Conservation (phyloP, 2,329 filamentous ascomycete genomes). For the Epichloe brachyelytri region DNA sequence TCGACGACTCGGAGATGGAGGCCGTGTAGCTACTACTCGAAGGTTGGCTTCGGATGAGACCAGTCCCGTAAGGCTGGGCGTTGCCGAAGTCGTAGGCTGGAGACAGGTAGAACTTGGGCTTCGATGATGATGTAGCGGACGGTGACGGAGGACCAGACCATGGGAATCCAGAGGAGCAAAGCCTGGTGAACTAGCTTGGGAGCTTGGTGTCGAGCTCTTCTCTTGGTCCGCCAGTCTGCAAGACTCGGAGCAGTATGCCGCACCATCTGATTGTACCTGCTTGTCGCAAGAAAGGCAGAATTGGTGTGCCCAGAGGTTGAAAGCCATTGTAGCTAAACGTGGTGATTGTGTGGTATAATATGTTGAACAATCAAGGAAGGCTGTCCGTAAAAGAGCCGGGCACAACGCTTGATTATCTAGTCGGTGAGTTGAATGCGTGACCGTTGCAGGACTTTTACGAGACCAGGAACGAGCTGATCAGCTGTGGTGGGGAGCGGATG, state of each 20-base stretch:
- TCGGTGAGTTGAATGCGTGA: not conserved
- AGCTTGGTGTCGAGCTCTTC: conserved; percentile 46
- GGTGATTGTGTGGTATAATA: conserved; percentile 10
- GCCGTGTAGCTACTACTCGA: conserved; percentile 13
- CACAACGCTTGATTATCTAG: not conserved
- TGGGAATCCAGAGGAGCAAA: conserved; percentile 36
- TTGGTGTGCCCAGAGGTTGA: conserved; percentile 67
- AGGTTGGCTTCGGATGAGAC: conserved; percentile 26
- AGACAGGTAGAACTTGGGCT: conserved; percentile 51
- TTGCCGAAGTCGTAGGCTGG: conserved; percentile 65
- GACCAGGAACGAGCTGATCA: not conserved
- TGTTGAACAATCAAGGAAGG: not conserved
- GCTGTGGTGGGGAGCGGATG: conserved; percentile 4
- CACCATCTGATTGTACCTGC: conserved; percentile 57
- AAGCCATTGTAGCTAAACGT: conserved; percentile 28
- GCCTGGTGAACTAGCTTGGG: conserved; percentile 44
- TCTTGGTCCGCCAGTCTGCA: conserved; percentile 84
- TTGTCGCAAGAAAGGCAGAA: conserved; percentile 92
- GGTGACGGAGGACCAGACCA: conserved; percentile 21
- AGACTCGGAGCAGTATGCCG: conserved; percentile 82
- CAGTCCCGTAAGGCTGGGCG: conserved; percentile 42
- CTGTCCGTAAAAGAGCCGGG: not conserved
- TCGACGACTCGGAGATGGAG: conserved; percentile 13
- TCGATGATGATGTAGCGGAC: conserved; percentile 7
- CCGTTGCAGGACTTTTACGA: not conserved